Evolutionary conservation across 805 yeast species (phyloP), one percentile per base, ranked within the genome.

Genomic region (Saccharomycopsis babjevae): DNA sequence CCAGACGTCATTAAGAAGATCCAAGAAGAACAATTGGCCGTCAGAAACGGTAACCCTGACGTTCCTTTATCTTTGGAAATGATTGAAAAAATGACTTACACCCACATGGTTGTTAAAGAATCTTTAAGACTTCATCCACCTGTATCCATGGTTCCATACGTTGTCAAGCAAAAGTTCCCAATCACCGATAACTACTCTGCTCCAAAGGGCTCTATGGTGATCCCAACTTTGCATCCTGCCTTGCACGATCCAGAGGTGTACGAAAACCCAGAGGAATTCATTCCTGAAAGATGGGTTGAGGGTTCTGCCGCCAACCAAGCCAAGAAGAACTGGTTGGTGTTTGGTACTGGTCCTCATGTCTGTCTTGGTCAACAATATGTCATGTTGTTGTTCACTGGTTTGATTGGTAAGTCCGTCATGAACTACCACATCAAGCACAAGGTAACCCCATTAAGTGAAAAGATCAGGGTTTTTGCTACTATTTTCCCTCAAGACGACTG

Each of bases 401-500:
- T 93, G 79, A 82, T 94, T 70, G 99, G 99, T 71, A 94, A 94
- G 75, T 91, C 91, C 60, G 83, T 89, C 28, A 74, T 94, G 82
- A 76, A 81, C 67, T 80, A 91, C 59, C 92, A 94, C 73, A 83
- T 94, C 76, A 75, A 81, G 62, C 99, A 94, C 73, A 80, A 84
- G 66, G 83, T 86, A 56, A 94, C 99, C 28, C 87, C 85, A 50
- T 77, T 86, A 67, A 85, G 93, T 67, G 99, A 94, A 77, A 85
- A 90, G 70, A 91, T 94, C 70, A 89, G 90, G 71, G 98, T 94
- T 46, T 94, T 94, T 72, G 99, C 99, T 32, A 94, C 99, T 20
- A 91, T 94, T 71, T 94, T 94, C 88, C 99, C 99, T 32, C 84
- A 89, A 73, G 99, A 94, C 75, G 97, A 94, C 73, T 83, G 96